Evolutionary conservation across 306 rosid species (phyloP), one percentile per base, ranked within the genome.

Genomic region (Trifolium subterraneum): DNA sequence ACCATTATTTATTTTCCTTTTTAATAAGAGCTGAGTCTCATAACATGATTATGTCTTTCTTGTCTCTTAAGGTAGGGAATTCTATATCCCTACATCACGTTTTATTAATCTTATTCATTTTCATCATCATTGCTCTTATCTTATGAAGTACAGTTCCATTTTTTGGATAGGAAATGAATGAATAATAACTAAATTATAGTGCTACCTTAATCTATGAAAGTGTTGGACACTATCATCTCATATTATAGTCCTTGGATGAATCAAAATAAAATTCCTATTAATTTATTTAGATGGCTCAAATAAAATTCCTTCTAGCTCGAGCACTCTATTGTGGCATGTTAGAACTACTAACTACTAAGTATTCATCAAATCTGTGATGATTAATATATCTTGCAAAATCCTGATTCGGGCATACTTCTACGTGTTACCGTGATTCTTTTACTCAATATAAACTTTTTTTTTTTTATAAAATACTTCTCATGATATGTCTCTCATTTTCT

Each of bases 31-130:
- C 0, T 51, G 51, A 38, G 23, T 70, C 86, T 47, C 35, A 63
- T 14, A 5, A 7, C 73, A 48, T 38, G 0, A 18, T 71, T 14
- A 35, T 72, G 71, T 54, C 42, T 45, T 31, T 75, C 0, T 41
- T 79, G 82, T 83, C 84, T 16, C 77, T 31, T 10, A 42, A 78
- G 73, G 64, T 16, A 50, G 15, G 7, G 71, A 50, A 65, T 7
- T 51, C 8, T 39, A 52, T 64, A 66, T 36, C 86, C 81, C 79
- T 12, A 64, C 66, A 13, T 31, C 16, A 71, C 38, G 10, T 71
- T 79, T 70, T 56, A 29, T 55, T 52, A n/a, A 45, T 33, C 63
- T 41, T 54, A 18, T 66, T 56, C 50, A 41, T 12, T 59, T 52
- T 73, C 29, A 44, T 71, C 38, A 7, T 41, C 38, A 7, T 41